Evolutionary conservation across 2,329 filamentous ascomycete species (phyloP), one percentile per base, ranked within the genome.

Genomic region (Xylaria sp.): DNA sequence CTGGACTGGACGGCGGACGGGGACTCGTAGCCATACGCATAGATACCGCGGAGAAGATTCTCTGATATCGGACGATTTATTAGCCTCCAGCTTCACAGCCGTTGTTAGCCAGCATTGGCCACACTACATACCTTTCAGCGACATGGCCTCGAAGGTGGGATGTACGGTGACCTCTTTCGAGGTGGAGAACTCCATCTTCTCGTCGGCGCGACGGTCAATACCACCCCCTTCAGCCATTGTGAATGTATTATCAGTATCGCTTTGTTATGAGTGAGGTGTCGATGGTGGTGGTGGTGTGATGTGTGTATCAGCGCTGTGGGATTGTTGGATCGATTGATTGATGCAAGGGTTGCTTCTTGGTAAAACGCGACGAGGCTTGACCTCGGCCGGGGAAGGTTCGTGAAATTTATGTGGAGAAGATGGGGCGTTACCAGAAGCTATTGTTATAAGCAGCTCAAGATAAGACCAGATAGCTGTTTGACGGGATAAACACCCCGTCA

Each of bases 21-120:
- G 2, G 96, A 97, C 81, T 99, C 96, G 83, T 98, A 99, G 73
- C 96, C 96, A 77, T 99, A 99, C 42, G 96, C 96, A 80, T 99
- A 99, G 79, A 99, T 95, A 72, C 96, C 96, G 74, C 96, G 94
- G 73, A 99, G 89, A 42, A 99, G 90, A 78, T 97, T 97, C 81
- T 98, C 95, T 89, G 69, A 36, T 15, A 13, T 0, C n/a, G 23
- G 3, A 3, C 6, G 3, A 42, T n/a, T n/a, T 20, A 63, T 70
- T 63, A 57, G 56, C 54, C 26, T 11, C 11, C 9, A 40, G n/a
- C 28, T 42, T 40, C 3, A 13, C 10, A 23, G 36, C 17, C 6
- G 31, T 44, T 20, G 17, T 15, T 4, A 4, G 13, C 38, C 42
- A 26, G 15, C 26, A 23, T 46, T 26, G 36, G 46, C 23, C 33